A percentile compares a stretch with the other conserved stretches of the same genome.
Conservation (phyloP, 306 rosid species). For the Corylus avellana region DNA sequence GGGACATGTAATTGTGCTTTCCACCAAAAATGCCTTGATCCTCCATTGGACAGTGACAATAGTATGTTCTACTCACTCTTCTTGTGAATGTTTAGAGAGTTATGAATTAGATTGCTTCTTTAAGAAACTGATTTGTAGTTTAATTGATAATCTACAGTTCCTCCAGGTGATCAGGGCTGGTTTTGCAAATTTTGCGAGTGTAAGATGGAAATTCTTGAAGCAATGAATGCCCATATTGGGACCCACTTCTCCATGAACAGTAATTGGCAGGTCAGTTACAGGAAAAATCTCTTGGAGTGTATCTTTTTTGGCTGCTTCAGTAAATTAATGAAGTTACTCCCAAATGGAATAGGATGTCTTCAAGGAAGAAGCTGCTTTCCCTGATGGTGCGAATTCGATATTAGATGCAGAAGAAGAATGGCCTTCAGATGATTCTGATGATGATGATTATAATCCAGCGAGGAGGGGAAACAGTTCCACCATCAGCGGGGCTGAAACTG, state of each 20-base stretch:
- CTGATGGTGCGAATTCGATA: conserved; percentile 52
- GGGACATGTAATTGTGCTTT: conserved; percentile 88
- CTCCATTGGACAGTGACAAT: conserved; percentile 71
- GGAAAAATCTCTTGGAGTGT: conserved; percentile 9
- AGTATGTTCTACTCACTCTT: conserved; percentile 47
- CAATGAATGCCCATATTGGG: conserved; percentile 85
- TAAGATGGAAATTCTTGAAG: conserved; percentile 77
- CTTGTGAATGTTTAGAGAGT: conserved; percentile 25
- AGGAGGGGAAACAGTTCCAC: conserved; percentile 51
- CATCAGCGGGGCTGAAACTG: conserved; percentile 42
- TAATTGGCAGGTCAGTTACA: conserved; percentile 74
- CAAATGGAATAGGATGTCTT: conserved; percentile 61
- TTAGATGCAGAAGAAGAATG: conserved; percentile 70
- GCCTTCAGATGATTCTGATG: conserved; percentile 96
- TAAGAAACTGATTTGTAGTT: conserved; percentile 26
- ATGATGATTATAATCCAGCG: conserved; percentile 85
- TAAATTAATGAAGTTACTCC: conserved; percentile 17
- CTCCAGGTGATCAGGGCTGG: conserved; percentile 86
- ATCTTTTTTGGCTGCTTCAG: not conserved
- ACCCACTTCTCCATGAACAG: conserved; percentile 65
- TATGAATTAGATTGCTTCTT: conserved; percentile 17
- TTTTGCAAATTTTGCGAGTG: conserved; percentile 82
- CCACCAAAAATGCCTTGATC: conserved; percentile 85
- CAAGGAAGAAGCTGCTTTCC: conserved; percentile 84
- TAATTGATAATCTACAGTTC: conserved; percentile 47